Conservation (phyloP, 1,139 yeast genomes). For the Blastobotrys illinoisensis region DNA sequence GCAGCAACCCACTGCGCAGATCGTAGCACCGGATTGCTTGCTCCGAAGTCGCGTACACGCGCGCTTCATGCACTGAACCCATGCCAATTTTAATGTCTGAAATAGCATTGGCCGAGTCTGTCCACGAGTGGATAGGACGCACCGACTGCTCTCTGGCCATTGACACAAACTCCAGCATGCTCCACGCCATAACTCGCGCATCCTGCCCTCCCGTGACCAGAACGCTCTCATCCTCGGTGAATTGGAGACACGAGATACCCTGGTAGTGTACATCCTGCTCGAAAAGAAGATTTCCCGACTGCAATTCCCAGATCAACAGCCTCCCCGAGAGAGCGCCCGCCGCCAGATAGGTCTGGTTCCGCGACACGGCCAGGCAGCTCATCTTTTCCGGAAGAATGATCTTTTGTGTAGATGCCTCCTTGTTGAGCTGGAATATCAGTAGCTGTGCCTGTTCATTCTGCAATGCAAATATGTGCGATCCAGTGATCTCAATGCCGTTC, state of each 20-base stretch:
- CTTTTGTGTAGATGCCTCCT: constrained; percentile 78
- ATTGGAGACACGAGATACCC: constrained; percentile 52
- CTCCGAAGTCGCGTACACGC: constrained; percentile 66
- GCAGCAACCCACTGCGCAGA: constrained; percentile 34
- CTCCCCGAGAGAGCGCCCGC: constrained; percentile 76
- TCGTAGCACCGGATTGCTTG: constrained; percentile 57
- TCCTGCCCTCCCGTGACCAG: constrained; percentile 77
- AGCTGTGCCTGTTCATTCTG: constrained; percentile 66
- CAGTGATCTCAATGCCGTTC: constrained; percentile 44
- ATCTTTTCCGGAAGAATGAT: constrained; percentile 82
- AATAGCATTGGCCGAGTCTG: constrained; percentile 73
- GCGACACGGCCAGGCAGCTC: constrained; percentile 49
- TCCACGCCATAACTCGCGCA: constrained; percentile 75
- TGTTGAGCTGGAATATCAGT: constrained; percentile 67
- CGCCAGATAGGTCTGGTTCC: constrained; percentile 51
- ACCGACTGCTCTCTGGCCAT: constrained; percentile 31
- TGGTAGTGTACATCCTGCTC: constrained; percentile 87
- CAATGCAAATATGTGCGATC: constrained; percentile 53
- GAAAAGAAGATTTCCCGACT: constrained; percentile 68
- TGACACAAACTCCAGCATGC: constrained; percentile 52
- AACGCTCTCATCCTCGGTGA: constrained; percentile 61
- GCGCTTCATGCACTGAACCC: constrained; percentile 54
- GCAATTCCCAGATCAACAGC: constrained; percentile 77
- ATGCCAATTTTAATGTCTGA: constrained; percentile 53
- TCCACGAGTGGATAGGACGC: constrained; percentile 46